Evolutionary conservation across 1,284 basidiomycete genomes (phyloP).

Genomic region (Mycena citricolor): DNA sequence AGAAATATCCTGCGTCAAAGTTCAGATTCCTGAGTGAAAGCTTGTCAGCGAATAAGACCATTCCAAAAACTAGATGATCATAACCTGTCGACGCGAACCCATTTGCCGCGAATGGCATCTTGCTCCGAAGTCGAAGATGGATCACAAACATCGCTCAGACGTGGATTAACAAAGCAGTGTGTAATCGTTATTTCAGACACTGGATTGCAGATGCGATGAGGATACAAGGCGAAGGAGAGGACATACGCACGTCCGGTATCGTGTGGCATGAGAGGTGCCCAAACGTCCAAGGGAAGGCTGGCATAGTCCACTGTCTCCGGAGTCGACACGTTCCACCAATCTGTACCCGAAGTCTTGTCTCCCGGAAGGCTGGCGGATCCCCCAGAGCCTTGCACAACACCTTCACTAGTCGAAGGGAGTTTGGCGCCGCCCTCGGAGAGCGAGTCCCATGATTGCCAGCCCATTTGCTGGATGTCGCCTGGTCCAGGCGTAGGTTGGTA

Average conservation of each 20-base stretch:
- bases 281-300: conserved; percentile 78
- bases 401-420: too few relatives aligned
- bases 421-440: too few relatives aligned
- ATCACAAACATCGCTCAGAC: conserved; percentile 57
- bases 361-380: too few relatives aligned
- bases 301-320: conserved; percentile 50
- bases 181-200: conserved; percentile 80
- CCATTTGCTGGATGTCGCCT: conserved; percentile 69
- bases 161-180: conserved; percentile 69
- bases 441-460: conserved; percentile 89
- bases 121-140: conserved; percentile 70
- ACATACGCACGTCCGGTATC: conserved; percentile 72
- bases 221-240: not conserved
- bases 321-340: conserved; percentile 71
- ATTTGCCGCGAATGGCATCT: conserved; percentile 81
- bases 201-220: conserved; percentile 32
- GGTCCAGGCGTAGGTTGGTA: conserved; percentile 76
- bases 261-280: conserved; percentile 80
- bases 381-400: too few relatives aligned
- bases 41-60: not conserved
- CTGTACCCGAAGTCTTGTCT: too few relatives aligned
- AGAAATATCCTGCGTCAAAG: conserved; percentile 54
- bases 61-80: not conserved
- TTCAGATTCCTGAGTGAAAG: conserved; percentile 63
- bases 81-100: conserved; percentile 56